Conservation (phyloP, 495 filamentous ascomycete genomes). For the Pyrenula massariospora region DNA sequence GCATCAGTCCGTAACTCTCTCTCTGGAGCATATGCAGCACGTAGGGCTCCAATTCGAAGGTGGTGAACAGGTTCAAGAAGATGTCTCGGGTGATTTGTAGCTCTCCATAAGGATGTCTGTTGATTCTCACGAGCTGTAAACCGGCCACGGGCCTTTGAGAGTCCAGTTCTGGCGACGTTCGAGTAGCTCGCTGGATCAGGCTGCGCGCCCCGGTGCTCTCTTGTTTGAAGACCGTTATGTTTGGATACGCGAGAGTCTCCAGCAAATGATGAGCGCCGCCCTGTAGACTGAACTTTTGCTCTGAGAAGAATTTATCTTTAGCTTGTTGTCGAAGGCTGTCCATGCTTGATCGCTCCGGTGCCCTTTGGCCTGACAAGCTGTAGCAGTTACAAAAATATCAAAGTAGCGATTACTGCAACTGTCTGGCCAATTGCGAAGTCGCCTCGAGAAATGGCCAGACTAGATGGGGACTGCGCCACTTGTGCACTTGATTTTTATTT, state of each 20-base stretch:
- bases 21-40: neutral
- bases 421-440: too few relatives aligned
- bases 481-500: too few relatives aligned
- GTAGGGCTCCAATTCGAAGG: neutral
- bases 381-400: too few relatives aligned
- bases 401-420: too few relatives aligned
- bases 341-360: neutral
- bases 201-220: neutral
- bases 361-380: too few relatives aligned
- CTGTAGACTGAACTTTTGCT: neutral
- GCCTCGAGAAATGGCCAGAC: too few relatives aligned
- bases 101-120: neutral
- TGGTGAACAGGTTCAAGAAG: neutral
- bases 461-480: too few relatives aligned
- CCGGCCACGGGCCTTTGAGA: neutral
- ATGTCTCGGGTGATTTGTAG: neutral
- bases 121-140: neutral
- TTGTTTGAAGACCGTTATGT: neutral
- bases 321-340: neutral
- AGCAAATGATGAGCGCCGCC: neutral
- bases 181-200: neutral
- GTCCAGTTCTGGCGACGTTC: neutral
- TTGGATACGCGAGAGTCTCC: neutral
- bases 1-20: neutral
- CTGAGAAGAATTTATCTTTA: neutral